These are phyloP conservation scores for Cercospora zeae-maydis DNA, from an alignment of 2,329 filamentous ascomycete species.

Conservation along the genomic window DNA sequence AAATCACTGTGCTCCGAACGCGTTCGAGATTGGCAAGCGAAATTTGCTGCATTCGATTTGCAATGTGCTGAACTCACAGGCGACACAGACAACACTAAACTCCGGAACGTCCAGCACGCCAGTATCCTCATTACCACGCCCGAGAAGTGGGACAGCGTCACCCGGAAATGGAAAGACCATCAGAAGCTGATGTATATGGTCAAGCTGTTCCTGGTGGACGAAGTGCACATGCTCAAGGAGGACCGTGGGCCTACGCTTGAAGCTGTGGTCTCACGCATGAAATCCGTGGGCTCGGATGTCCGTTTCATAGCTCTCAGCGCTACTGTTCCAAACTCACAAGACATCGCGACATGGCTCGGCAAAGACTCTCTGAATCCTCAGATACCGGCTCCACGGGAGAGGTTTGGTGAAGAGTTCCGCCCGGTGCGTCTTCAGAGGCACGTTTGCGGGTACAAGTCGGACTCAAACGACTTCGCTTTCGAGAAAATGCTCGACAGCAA, in stretches of 20 bases:
- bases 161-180: conserved; percentile 81
- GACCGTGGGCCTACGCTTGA: conserved; percentile 74
- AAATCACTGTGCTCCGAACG: conserved; percentile 79
- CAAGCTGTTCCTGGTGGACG: conserved; percentile 78
- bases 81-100: conserved; percentile 66
- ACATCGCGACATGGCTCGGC: conserved; percentile 77
- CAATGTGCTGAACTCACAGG: conserved; percentile 76
- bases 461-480: conserved; percentile 70
- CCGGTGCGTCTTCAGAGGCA: conserved; percentile 73
- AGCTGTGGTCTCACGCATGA: conserved; percentile 83
- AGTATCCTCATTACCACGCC: conserved; percentile 84
- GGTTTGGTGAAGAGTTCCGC: conserved; percentile 75
- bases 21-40: conserved; percentile 71
- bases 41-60: conserved; percentile 65
- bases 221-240: conserved; percentile 83
- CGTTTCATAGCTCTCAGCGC: conserved; percentile 79
- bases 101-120: conserved; percentile 66
- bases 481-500: conserved; percentile 65
- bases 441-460: conserved; percentile 67
- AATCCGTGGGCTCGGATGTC: conserved; percentile 69
- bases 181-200: conserved; percentile 69
- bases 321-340: conserved; percentile 76
- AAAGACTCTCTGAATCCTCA: conserved; percentile 58
- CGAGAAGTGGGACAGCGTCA: conserved; percentile 90
- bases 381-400: conserved; percentile 62